phyloP scores from a whole-genome alignment of 768 basidiomycete species.

The Tulasnella sp. region DNA sequence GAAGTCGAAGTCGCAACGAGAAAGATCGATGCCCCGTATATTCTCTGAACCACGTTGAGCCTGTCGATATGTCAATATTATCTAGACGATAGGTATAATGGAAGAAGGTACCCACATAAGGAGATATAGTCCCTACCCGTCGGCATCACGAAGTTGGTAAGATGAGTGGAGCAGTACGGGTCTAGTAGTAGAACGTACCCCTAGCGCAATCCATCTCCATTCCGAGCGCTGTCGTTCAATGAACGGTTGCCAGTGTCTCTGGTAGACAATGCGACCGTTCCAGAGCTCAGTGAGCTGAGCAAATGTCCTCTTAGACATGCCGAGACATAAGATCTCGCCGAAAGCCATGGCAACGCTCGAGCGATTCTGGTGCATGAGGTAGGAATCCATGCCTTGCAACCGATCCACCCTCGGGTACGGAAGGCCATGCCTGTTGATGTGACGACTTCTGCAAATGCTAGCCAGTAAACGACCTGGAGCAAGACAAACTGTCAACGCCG shows the following conservation, averaged over 20 bases:
- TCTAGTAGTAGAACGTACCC: neutral
- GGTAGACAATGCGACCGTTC: constrained; percentile 6
- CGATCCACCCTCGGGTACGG: neutral
- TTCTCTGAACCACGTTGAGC: neutral
- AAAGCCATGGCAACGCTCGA: neutral
- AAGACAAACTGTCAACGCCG: neutral
- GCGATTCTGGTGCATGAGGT: neutral
- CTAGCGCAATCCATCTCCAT: neutral
- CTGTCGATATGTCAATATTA: neutral
- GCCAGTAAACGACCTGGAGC: neutral
- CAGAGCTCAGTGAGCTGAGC: neutral
- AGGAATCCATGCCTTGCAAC: neutral
- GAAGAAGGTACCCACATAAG: neutral
- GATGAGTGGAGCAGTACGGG: neutral
- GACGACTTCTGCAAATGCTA: neutral
- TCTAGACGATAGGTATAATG: neutral
- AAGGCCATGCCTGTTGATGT: constrained; percentile 2
- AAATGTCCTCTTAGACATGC: neutral
- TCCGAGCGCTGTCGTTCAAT: neutral
- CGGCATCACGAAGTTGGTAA: neutral
- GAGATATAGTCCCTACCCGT: neutral
- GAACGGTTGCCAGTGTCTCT: constrained; percentile 6
- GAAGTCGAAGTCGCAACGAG: neutral
- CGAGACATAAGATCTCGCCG: neutral
- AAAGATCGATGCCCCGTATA: neutral